A percentile compares a stretch with the other conserved stretches of the same genome.
These are phyloP conservation scores for Neurospora sp. DNA, from an alignment of 495 filamentous ascomycete species.

Conservation along the genomic window DNA sequence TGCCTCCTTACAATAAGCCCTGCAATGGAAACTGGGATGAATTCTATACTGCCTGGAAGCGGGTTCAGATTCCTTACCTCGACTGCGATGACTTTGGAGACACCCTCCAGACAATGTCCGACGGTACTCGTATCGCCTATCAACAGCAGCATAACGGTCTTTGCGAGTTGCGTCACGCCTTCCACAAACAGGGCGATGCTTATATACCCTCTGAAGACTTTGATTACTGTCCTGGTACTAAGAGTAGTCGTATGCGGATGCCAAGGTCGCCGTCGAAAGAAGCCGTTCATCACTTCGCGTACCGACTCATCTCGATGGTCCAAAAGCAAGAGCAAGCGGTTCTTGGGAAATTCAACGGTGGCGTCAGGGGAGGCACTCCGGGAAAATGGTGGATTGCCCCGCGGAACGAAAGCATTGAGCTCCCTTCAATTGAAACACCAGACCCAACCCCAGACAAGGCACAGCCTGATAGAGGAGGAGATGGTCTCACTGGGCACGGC, in stretches of 20 bases:
- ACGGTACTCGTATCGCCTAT: background rate
- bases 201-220: no score
- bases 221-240: no score
- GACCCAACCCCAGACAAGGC: background rate
- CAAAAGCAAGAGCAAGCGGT: background rate
- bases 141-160: background rate
- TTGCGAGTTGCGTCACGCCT: background rate
- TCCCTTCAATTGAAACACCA: background rate
- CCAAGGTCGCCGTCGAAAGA: background rate
- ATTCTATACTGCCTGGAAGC: background rate
- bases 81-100: background rate
- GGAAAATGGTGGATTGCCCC: slow-evolving; percentile 5
- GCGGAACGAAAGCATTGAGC: background rate
- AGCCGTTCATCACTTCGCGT: background rate
- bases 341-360: background rate
- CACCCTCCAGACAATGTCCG: background rate
- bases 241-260: no score
- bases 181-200: background rate
- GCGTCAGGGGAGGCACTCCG: no score
- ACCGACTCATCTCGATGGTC: background rate
- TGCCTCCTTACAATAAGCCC: background rate
- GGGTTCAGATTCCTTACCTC: background rate
- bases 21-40: background rate
- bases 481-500: background rate
- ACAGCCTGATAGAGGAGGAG: background rate